Percentiles rank a stretch among this genome's conserved stretches.
Conservation (phyloP, 192 early-diverging fungal genomes). For the Entophlyctis luteolus region DNA sequence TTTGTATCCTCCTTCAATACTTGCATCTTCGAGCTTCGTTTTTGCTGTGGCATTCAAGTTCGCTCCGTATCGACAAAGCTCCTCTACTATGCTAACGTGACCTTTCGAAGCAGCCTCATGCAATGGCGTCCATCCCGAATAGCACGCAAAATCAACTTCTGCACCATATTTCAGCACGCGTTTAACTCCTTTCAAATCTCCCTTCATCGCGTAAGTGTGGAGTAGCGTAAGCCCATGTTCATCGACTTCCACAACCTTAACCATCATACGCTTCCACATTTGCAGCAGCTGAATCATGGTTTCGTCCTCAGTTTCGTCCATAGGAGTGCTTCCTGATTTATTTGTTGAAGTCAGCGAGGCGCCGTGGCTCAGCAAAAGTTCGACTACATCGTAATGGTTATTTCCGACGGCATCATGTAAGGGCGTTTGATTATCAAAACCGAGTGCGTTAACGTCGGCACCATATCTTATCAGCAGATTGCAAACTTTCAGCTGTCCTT, state of each 20-base stretch:
- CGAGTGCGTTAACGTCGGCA: slow-evolving; percentile 50
- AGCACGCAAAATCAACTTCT: slow-evolving; percentile 41
- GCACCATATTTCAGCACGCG: slow-evolving; percentile 41
- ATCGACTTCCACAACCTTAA: slow-evolving; percentile 33
- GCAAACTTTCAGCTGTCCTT: slow-evolving; percentile 41
- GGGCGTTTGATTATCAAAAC: slow-evolving; percentile 50
- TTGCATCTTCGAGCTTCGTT: neutral
- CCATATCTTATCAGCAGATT: slow-evolving; percentile 43
- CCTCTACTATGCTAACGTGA: slow-evolving; percentile 22
- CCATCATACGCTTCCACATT: slow-evolving; percentile 42
- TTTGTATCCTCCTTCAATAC: neutral
- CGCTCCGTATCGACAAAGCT: slow-evolving; percentile 46
- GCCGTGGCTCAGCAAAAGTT: slow-evolving; percentile 47
- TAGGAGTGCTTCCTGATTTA: slow-evolving; percentile 42
- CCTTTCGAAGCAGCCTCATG: slow-evolving; percentile 47
- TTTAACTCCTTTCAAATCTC: slow-evolving; percentile 31
- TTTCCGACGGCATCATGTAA: slow-evolving; percentile 55
- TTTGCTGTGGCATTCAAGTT: slow-evolving; percentile 29
- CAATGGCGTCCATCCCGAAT: slow-evolving; percentile 47
- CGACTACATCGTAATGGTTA: slow-evolving; percentile 47
- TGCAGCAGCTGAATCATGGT: slow-evolving; percentile 33
- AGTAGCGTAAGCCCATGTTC: slow-evolving; percentile 39
- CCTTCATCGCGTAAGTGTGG: slow-evolving; percentile 33
- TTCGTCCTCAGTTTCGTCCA: slow-evolving; percentile 36
- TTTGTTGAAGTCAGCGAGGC: slow-evolving; percentile 40